Evolutionary conservation across 2,329 filamentous ascomycete genomes (phyloP), one percentile per base, ranked within the genome.

Genomic region (Stagonosporopsis tanaceti): DNA sequence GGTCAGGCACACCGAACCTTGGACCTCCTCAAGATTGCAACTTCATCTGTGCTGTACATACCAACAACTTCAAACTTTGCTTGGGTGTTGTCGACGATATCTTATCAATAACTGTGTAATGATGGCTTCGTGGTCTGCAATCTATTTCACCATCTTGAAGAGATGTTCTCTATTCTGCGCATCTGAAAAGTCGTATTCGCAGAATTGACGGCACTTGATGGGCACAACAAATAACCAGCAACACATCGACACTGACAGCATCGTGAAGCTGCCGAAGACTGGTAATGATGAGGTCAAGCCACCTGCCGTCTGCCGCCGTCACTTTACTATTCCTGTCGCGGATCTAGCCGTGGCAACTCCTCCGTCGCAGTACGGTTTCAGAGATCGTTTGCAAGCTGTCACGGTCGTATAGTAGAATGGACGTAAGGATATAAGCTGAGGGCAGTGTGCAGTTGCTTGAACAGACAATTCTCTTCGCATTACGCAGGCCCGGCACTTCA

Each of bases 301-400:
- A 44, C 25, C 35, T 57, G 48, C 50, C 38, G 39, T 48, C 27
- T 45, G 50, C 54, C 54, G 54, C 54, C 53, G 54, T 57, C 54
- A 52, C 27, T 52, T 22, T 40, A 20, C 44, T 46, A 48, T 45
- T 44, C 27, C 28, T 48, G 54, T 57, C 54, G 54, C 54, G 54
- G 44, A n/a, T 53, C 45, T 35, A 47, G 34, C 48, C 44, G 38
- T 45, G 34, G 32, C 44, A 32, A 45, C 54, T 57, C 54, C 54
- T 66, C 50, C 68, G 73, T 74, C 64, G 72, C 72, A 76, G 61
- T 30, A 62, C 45, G 45, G 72, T 75, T 75, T 74, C 72, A 73
- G 64, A 47, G 55, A 47, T 46, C 32, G 58, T 57, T 59, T 60
- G 47, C 59, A 58, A 50, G 60, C 34, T 57, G 56, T 56, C 62